Conservation (phyloP, 495 filamentous ascomycete genomes). For the Hyphodiscus hymeniophilus region DNA sequence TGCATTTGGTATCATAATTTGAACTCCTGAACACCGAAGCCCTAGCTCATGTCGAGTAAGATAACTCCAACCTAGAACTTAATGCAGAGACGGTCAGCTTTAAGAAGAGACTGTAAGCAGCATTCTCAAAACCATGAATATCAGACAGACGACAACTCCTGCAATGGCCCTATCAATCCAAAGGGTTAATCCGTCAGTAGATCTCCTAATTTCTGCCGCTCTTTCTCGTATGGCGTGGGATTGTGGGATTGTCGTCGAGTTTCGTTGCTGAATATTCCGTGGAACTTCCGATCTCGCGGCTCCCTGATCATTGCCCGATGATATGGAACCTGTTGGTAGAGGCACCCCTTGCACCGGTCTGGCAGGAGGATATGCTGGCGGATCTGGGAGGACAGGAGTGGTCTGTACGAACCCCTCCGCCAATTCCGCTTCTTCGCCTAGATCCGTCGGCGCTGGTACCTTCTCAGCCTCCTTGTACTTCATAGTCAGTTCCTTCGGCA, state of each 20-base stretch:
- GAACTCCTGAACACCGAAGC: too few relatives aligned
- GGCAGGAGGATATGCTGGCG: constrained; percentile 24
- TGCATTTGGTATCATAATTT: too few relatives aligned
- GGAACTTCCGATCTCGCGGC: neutral
- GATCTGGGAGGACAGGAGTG: constrained; percentile 15
- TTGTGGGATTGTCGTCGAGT: neutral
- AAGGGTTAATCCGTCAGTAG: constrained; percentile 35
- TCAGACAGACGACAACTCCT: constrained; percentile 40
- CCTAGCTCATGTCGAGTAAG: too few relatives aligned
- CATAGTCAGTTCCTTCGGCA: constrained; percentile 52
- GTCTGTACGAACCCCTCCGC: constrained; percentile 44
- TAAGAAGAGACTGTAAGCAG: too few relatives aligned
- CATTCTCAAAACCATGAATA: constrained; percentile 43
- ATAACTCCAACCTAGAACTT: too few relatives aligned
- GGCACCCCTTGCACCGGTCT: constrained; percentile 26
- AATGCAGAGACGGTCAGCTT: too few relatives aligned
- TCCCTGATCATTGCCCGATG: neutral
- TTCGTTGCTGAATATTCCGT: constrained; percentile 1
- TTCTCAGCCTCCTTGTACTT: constrained; percentile 40
- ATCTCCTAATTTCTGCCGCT: constrained; percentile 2
- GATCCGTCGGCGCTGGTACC: neutral
- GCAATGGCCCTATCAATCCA: constrained; percentile 57
- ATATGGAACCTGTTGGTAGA: constrained; percentile 15
- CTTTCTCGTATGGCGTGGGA: neutral
- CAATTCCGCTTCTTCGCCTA: constrained; percentile 29